Evolutionary conservation across 2,329 filamentous ascomycete species (phyloP), one percentile per base, ranked within the genome.

Genomic region (Aspergillus sp.): DNA sequence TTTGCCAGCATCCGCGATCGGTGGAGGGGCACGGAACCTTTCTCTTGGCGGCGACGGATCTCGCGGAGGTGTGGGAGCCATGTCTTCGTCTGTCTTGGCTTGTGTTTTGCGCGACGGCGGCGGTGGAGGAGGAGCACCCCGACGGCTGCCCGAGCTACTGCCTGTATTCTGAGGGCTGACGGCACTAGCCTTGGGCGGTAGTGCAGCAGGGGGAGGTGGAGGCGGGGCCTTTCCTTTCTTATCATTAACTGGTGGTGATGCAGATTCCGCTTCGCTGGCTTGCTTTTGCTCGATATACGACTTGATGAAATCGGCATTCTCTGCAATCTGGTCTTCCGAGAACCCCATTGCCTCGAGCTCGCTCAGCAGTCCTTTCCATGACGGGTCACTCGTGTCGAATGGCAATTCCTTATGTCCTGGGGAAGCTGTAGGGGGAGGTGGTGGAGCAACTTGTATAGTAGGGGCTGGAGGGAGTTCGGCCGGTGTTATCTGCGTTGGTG

Each of bases 1-100:
- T 75, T 91, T 96, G 39, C 95, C 95, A 57, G 95, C 95, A 73
- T 96, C 93, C 55, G 91, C 86, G 59, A 98, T 77, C 2, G 93
- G 90, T 35, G 95, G 95, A 46, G 95, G 95, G 8, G 91, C 93
- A 63, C 87, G 84, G 78, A 96, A 98, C 66, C 82, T 84, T 8
- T 86, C 85, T 52, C 87, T 84, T 21, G 87, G 85, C 12, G 91
- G 90, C 14, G 88, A 86, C 14, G 88, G 84, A 59, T 91, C 88
- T 68, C 87, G 82, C 31, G 88, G 77, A 15, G 79, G 75, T 73
- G 55, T 23, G 7, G 54, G 48, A 52, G 46, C 27, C 19, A 73
- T 83, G 79, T 80, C 89, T 74, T 74, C 87, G 75, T 66, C 87
- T 68, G 66, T 64, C 48, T 81, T 79, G 37, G 71, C 63, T 19